Evolutionary conservation across 306 rosid species (phyloP), one percentile per base, ranked within the genome.

Genomic region (Cucurbita moschata): DNA sequence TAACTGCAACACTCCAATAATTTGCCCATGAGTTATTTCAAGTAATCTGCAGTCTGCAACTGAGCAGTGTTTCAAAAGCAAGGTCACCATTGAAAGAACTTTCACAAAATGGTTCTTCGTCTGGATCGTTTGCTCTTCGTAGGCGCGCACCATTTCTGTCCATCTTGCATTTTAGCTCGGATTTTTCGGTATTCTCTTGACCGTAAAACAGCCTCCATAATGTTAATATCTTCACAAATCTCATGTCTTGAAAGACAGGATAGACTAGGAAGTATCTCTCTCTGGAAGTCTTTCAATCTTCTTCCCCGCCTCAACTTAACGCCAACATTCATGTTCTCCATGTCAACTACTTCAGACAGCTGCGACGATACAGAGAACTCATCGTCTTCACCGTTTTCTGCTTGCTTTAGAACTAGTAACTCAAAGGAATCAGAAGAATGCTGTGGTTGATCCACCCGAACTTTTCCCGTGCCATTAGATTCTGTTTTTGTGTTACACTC

Each of bases 201-300:
- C 70, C 89, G 79, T 67, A 87, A 77, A 77, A 85, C 85, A 23
- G 80, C 82, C 79, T 83, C 85, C 63, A 87, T 61, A 80, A 87
- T 85, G 82, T 81, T 82, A 10, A 85, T 75, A 70, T 87, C 92
- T 81, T 85, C 88, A 13, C 74, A 78, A 13, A 88, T 85, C 74
- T 88, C 89, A 4, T 83, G 84, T 63, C 88, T 69, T 35, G 92
- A 80, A 52, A 88, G 92, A 21, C 88, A 81, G 58, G 88, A 85
- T 54, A 88, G 65, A 39, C 85, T 85, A 4, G 92, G 92, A 75
- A 83, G 92, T 78, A 88, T 82, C 53, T 88, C 92, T 72, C 74
- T 85, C 75, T 80, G 89, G 72, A 85, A 85, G 74, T 85, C 85
- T 79, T 85, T 88, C 81, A 80, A 23, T 83, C 92, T 85, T 76